Conservation (phyloP, 2,329 filamentous ascomycete species). For the Scedosporium boydii region DNA sequence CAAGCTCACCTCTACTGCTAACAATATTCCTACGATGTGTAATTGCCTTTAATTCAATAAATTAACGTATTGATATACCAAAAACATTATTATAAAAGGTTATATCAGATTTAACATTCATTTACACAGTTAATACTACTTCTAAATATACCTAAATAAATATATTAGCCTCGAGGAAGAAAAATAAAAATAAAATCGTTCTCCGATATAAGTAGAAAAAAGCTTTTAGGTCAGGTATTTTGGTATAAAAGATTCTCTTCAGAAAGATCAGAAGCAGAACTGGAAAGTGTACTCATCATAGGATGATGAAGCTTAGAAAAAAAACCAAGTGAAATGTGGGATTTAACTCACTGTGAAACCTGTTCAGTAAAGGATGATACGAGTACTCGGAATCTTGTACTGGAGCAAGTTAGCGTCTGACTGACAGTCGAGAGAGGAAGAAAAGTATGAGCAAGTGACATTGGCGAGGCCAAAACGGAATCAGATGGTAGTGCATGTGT, state of each 20-base stretch:
- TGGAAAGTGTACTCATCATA: constrained; percentile 58
- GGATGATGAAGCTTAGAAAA: not conserved
- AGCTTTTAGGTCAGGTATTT: constrained; percentile 19
- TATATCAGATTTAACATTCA: not conserved
- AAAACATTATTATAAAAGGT: not conserved
- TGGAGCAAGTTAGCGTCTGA: not conserved
- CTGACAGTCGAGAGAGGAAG: constrained; percentile 5
- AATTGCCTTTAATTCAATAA: not conserved
- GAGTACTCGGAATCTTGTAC: too few relatives aligned
- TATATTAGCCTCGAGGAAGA: not conserved
- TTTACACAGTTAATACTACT: not conserved
- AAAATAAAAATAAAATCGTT: not conserved
- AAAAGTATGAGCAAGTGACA: not conserved
- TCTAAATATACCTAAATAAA: not conserved
- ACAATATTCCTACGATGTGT: too few relatives aligned
- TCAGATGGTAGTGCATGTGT: constrained; percentile 75
- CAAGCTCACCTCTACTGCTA: too few relatives aligned
- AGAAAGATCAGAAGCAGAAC: constrained; percentile 68
- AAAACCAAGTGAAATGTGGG: constrained; percentile 6
- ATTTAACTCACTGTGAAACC: too few relatives aligned
- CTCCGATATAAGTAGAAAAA: not conserved
- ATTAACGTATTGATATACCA: not conserved
- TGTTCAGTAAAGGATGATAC: too few relatives aligned
- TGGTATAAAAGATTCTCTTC: constrained; percentile 53
- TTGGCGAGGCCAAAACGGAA: constrained; percentile 6